Percentiles rank a stretch among this genome's conserved stretches.
Conservation (phyloP, 345 rosid species). For the Ricinus communis region DNA sequence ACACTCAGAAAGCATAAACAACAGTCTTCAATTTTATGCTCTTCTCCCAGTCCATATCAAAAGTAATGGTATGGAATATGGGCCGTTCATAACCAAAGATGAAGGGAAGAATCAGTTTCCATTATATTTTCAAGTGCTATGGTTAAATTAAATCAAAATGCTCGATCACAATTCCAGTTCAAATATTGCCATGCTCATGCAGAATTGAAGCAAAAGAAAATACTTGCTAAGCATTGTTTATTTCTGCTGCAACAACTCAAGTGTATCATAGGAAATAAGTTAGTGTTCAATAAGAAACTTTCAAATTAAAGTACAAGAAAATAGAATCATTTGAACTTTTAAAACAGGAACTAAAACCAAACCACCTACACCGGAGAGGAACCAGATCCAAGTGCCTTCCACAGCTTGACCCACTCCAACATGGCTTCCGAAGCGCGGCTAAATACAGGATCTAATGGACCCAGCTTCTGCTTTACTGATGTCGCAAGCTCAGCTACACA, state of each 20-base stretch:
- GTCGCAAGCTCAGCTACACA: slow-evolving; percentile 69
- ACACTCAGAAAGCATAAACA: no score
- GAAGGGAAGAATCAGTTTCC: no score
- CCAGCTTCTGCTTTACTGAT: slow-evolving; percentile 62
- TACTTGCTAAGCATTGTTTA: not conserved
- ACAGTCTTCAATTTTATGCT: no score
- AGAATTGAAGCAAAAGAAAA: no score
- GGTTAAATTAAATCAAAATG: not conserved
- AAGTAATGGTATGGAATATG: no score
- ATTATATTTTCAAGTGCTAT: no score
- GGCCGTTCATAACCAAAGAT: no score
- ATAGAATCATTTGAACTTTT: not conserved
- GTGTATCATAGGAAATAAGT: not conserved
- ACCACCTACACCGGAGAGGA: slow-evolving; percentile 13
- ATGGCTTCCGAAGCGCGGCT: slow-evolving; percentile 63
- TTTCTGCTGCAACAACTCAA: not conserved
- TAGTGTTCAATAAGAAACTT: not conserved
- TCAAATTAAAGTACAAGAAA: not conserved
- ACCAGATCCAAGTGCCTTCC: slow-evolving; percentile 60
- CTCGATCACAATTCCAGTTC: not conserved
- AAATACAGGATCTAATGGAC: slow-evolving; percentile 56
- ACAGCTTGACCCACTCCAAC: slow-evolving; percentile 70
- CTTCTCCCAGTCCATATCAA: no score
- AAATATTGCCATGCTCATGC: not conserved
- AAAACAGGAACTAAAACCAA: not conserved